Evolutionary conservation across 495 filamentous ascomycete species (phyloP), one percentile per base, ranked within the genome.

Genomic region (Parathielavia appendiculata): DNA sequence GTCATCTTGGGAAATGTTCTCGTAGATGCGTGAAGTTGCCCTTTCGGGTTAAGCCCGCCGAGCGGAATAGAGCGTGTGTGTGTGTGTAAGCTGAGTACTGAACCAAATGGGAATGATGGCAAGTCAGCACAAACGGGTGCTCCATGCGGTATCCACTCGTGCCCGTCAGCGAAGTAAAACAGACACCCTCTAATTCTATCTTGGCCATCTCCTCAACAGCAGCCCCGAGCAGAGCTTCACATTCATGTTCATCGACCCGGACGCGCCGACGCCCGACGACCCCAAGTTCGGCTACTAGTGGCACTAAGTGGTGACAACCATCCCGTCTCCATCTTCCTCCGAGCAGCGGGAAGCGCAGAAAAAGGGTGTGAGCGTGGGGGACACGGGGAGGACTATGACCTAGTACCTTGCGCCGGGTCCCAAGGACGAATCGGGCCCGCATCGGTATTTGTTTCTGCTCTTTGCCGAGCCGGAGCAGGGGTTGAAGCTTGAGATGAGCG

Each of bases 251-350:
- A 32, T 54, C 38, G 51, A 54, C 39, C 51, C 51, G 13, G 51
- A 54, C 51, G 51, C 51, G 51, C 51, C 51, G 12, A 54, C 51
- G 16, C 51, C 51, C 13, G 39, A 43, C 51, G 51, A 54, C 51
- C 51, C 51, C 39, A 43, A 54, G 13, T 54, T 54, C 39, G 51
- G 22, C 38, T 54, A 54, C 39, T 54, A 38, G 51, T 22, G 51
- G 38, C 51, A 54, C 51, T 54, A 38, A 38, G 38, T 54, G 14
- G 51, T 54, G 23, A 32, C 39, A 0, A 23, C 20, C 51, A 43
- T 54, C 23, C 32, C 48, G 4, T 12, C n/a, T 6, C 23, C 26
- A 1, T 20, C 14, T 10, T 17, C 11, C 19, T 2, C 17, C 0
- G 17, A 13, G 4, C 17, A 22, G 32, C 12, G n/a, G 7, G 17